Base-by-base conservation (phyloP, 2,329 filamentous ascomycete species). In the Metarhizium album region DNA sequence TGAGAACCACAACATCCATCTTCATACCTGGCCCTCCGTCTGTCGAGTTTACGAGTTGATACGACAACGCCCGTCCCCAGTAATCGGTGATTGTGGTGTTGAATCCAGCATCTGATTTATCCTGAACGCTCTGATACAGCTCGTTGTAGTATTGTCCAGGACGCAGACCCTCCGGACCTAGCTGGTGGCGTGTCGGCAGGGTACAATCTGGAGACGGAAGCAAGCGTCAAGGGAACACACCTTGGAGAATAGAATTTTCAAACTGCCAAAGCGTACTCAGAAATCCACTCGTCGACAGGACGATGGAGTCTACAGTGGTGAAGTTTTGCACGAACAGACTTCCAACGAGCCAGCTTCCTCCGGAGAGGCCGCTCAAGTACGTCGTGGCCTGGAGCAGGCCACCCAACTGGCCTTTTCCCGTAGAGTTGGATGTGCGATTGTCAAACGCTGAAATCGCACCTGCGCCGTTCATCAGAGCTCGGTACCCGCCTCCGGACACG, bases 321-420 rank as follows among this genome's bases (percentile, higher is more conserved):
- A 87, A 90, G 64, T 90, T 90, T 67, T 90, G 90, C 48, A 81
- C 70, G 55, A 79, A 88, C 1, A 90, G 72, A 29, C 82, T 86
- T 2, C 86, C 85, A 3, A 90, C 76, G 18, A 89, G 70, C 87
- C 87, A 90, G 46, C 80, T 78, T 42, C 87, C 87, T 4, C 87
- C 87, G 20, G 84, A 88, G 1, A 90, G 69, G 1, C 84, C 87
- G 24, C 84, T 73, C 1, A 90, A 65, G 60, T 91, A 91, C 0
- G 86, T 90, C 0, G 87, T 55, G 84, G 68, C 73, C 67, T 93
- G 87, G 52, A 93, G 70, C 51, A 91, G 66, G 2, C 87, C 87
- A 2, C 85, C 85, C 40, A 90, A 67, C 1, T 69, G 60, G 5
- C 62, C 61, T 2, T 57, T 35, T 7, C 60, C 68, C 0, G 80